These are phyloP conservation scores for Arthrobotrys iridis DNA, from an alignment of 2,329 filamentous ascomycete species.

Conservation along the genomic window DNA sequence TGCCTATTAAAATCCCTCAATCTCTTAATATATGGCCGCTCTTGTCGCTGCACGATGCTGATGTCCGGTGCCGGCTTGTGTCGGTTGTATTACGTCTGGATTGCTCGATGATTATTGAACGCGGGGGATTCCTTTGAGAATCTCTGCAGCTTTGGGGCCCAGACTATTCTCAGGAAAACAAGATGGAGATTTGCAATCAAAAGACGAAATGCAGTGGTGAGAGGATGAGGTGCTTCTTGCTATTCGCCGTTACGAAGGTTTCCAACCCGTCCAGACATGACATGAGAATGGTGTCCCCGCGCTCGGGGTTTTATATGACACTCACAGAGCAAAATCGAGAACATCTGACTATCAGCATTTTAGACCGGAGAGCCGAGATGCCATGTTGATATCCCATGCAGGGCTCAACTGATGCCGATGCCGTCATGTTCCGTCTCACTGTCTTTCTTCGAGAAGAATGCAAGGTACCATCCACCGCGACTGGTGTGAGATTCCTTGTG, in stretches of 20 bases:
- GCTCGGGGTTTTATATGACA: conserved; percentile 40
- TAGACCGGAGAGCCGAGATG: conserved; percentile 51
- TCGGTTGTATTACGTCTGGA: conserved; percentile 22
- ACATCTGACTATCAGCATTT: conserved; percentile 48
- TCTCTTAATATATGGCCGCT: conserved; percentile 2
- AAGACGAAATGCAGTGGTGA: conserved; percentile 17
- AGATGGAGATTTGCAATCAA: conserved; percentile 3
- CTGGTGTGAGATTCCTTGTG: conserved; percentile 25
- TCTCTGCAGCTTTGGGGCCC: conserved; percentile 4
- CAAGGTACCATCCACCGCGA: conserved; percentile 34
- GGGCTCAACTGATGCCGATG: conserved; percentile 34
- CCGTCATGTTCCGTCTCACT: conserved; percentile 27
- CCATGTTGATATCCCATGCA: conserved; percentile 41
- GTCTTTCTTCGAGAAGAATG: conserved; percentile 29
- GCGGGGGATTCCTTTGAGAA: conserved; percentile 6
- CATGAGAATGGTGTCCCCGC: conserved; percentile 47
- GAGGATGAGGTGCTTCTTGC: conserved; percentile 37
- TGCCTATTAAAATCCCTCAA: conserved; percentile 54
- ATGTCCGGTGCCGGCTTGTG: conserved; percentile 34
- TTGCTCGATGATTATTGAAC: conserved; percentile 8
- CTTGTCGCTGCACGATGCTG: neutral
- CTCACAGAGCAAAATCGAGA: neutral
- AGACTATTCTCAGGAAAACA: conserved; percentile 19
- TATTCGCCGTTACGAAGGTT: neutral
- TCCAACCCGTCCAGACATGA: conserved; percentile 20